Evolutionary conservation across 129 eudicot genomes (phyloP).

Genomic region (Flaveria brownii): DNA sequence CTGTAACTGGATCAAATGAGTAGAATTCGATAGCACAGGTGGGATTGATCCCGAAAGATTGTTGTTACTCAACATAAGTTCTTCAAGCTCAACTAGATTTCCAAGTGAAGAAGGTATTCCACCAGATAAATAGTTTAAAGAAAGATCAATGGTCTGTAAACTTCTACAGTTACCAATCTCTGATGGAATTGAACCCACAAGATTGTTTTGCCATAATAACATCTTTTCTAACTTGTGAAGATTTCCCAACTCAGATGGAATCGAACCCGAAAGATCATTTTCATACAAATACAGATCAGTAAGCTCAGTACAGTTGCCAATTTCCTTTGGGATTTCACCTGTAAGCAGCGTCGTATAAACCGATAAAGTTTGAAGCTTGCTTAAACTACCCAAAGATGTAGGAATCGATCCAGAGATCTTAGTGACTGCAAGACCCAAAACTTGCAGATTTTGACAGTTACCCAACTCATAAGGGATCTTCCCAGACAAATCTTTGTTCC

Average conservation of each 20-base stretch:
- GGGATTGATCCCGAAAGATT: slow-evolving; percentile 76
- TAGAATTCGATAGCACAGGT: slow-evolving; percentile 59
- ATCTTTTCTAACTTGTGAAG: slow-evolving; percentile 64
- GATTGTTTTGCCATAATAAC: slow-evolving; percentile 75
- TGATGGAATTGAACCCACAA: slow-evolving; percentile 58
- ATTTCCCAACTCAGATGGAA: slow-evolving; percentile 69
- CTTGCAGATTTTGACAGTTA: slow-evolving; percentile 50
- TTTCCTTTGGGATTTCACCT: slow-evolving; percentile 70
- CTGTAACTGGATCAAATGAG: slow-evolving; percentile 58
- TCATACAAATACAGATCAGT: slow-evolving; percentile 63
- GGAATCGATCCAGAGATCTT: slow-evolving; percentile 74
- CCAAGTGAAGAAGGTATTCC: slow-evolving; percentile 65
- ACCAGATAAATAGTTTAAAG: slow-evolving; percentile 62
- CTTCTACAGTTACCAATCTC: slow-evolving; percentile 70
- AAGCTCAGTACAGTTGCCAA: slow-evolving; percentile 79
- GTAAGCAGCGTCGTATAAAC: slow-evolving; percentile 73
- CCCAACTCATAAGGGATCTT: slow-evolving; percentile 58
- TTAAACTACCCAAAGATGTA: slow-evolving; percentile 52
- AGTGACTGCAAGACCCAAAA: slow-evolving; percentile 81
- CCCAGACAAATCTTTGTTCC: slow-evolving; percentile 69
- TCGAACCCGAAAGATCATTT: slow-evolving; percentile 64
- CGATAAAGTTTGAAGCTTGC: slow-evolving; percentile 62
- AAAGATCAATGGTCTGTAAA: slow-evolving; percentile 55
- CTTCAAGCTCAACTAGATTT: slow-evolving; percentile 56
- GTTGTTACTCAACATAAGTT: slow-evolving; percentile 80